Conservation (phyloP, 2,329 filamentous ascomycete species). For the Rhinocladiella similis region DNA sequence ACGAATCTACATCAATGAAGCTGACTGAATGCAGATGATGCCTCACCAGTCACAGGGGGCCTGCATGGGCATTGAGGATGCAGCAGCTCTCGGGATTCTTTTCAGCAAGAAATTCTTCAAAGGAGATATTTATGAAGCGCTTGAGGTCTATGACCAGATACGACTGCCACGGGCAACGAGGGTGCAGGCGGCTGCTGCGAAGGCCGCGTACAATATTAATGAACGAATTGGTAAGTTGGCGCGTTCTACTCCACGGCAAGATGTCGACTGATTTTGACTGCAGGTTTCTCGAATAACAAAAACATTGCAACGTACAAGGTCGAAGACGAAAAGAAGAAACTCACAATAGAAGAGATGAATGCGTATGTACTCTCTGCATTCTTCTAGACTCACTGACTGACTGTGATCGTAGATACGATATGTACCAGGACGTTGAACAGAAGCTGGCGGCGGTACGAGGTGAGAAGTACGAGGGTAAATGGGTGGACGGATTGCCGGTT, state of each 20-base stretch:
- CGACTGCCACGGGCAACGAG: conserved; percentile 34
- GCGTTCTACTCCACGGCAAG: neutral
- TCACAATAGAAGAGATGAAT: conserved; percentile 72
- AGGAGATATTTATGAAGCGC: conserved; percentile 29
- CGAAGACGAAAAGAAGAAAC: conserved; percentile 59
- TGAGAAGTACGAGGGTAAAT: conserved; percentile 40
- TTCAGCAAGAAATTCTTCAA: conserved; percentile 42
- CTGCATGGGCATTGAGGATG: conserved; percentile 69
- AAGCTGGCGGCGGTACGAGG: conserved; percentile 37
- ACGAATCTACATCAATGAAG: too few relatives aligned
- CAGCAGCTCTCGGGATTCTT: conserved; percentile 62
- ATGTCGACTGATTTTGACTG: conserved; percentile 25
- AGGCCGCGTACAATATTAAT: conserved; percentile 62
- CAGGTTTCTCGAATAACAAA: conserved; percentile 64
- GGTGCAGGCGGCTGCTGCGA: conserved; percentile 56
- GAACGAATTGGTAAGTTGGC: conserved; percentile 56
- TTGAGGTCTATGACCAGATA: conserved; percentile 33
- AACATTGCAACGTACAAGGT: conserved; percentile 60
- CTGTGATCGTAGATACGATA: conserved; percentile 51
- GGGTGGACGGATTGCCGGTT: conserved; percentile 47
- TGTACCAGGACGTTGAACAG: conserved; percentile 59
- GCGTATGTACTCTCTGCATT: conserved; percentile 43
- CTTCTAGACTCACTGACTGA: neutral
- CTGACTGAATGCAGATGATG: conserved; percentile 51
- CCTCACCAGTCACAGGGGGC: conserved; percentile 69